Conservation (phyloP, 2,329 filamentous ascomycete species). For the Tricladium varicosporioides region DNA sequence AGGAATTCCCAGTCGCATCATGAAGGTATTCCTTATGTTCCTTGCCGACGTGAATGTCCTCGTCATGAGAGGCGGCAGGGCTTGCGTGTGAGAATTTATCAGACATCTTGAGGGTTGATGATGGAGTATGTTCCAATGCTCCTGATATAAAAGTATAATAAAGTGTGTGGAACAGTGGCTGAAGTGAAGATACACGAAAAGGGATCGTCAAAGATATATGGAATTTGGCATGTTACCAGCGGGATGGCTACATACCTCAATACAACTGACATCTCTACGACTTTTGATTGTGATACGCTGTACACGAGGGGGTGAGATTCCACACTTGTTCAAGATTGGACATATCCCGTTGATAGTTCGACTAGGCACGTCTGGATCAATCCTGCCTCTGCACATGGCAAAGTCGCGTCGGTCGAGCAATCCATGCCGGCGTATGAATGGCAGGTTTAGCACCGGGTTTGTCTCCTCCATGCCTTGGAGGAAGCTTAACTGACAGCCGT, state of each 20-base stretch:
- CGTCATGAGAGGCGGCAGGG: slow-evolving; percentile 1
- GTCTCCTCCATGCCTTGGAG: too few relatives aligned
- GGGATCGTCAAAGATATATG: neutral
- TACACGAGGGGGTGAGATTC: neutral
- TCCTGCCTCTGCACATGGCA: neutral
- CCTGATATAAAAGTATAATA: neutral
- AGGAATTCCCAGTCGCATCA: neutral
- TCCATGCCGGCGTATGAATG: neutral
- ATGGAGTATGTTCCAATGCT: neutral
- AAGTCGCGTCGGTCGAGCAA: neutral
- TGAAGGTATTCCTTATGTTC: neutral
- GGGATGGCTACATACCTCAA: neutral
- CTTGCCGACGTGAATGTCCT: neutral
- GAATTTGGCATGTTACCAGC: neutral
- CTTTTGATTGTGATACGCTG: neutral
- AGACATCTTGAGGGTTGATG: neutral
- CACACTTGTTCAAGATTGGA: neutral
- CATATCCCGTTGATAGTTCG: neutral
- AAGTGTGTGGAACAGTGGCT: neutral
- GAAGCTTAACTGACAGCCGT: too few relatives aligned
- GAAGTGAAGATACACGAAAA: neutral
- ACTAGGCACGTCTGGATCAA: neutral
- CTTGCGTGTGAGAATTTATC: neutral
- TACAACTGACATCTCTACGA: neutral
- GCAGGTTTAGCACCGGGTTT: neutral